These are phyloP conservation scores for Colletotrichum scovillei DNA, from an alignment of 2,329 filamentous ascomycete species.

Conservation along the genomic window DNA sequence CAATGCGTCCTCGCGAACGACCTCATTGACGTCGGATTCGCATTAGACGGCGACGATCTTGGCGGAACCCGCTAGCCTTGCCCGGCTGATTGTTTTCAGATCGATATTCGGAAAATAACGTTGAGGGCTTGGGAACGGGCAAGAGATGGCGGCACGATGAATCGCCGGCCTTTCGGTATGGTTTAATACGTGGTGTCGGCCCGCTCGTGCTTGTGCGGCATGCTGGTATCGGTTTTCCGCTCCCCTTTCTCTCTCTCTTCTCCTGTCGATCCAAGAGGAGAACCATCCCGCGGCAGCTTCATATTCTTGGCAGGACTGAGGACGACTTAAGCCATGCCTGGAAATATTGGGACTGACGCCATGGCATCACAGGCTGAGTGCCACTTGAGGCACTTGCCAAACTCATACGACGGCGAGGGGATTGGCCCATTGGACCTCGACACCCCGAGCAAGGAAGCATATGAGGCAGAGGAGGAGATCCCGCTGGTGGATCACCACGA, in stretches of 20 bases:
- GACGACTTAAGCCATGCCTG: not conserved
- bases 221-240: not conserved
- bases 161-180: not conserved
- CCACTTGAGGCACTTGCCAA: not conserved
- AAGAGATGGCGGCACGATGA: not conserved
- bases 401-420: not conserved
- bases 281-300: not conserved
- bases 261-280: not conserved
- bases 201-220: not conserved
- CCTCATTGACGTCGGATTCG: not conserved
- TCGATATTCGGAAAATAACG: not conserved
- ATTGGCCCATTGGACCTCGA: not conserved
- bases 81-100: not conserved
- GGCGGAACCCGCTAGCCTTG: not conserved
- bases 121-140: not conserved
- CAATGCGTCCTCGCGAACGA: not conserved
- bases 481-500: not conserved
- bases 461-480: slow-evolving; percentile 7
- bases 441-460: not conserved
- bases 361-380: not conserved
- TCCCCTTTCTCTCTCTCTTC: not conserved
- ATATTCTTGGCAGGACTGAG: not conserved
- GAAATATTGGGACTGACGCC: not conserved
- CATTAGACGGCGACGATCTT: not conserved
- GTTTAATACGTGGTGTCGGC: not conserved